phyloP scores from a whole-genome alignment of 345 rosid genomes.

The Brassica juncea region DNA sequence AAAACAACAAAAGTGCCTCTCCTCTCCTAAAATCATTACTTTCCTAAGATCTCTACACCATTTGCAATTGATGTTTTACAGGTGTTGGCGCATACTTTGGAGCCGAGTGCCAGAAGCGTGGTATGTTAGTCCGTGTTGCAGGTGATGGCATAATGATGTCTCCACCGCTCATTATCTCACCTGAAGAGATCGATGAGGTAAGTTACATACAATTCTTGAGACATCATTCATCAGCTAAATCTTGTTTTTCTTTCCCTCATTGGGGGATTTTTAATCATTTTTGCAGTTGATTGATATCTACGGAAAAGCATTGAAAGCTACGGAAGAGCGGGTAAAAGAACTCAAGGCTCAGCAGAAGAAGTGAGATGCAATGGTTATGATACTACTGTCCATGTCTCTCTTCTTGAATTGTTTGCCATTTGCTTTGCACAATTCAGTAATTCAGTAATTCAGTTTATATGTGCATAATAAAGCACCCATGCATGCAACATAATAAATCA shows the following conservation, averaged over 20 bases:
- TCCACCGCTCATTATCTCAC: constrained; percentile 72
- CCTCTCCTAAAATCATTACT: neutral
- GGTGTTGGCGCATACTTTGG: constrained; percentile 90
- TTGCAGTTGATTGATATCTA: constrained; percentile 66
- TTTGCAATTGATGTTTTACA: constrained; percentile 22
- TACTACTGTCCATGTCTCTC: neutral
- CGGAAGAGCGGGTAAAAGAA: constrained; percentile 82
- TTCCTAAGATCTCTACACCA: neutral
- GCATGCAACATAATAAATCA: neutral
- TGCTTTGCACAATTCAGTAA: neutral
- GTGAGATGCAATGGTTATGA: neutral
- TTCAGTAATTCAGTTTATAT: neutral
- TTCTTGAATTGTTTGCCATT: constrained; percentile 1
- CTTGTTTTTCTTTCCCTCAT: neutral
- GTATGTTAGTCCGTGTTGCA: constrained; percentile 84
- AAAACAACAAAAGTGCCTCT: neutral
- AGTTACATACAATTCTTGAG: neutral
- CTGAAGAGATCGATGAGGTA: constrained; percentile 83
- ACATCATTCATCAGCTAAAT: constrained; percentile 8
- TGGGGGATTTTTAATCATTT: neutral
- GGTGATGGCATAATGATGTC: constrained; percentile 95
- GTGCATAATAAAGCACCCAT: neutral
- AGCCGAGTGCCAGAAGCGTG: constrained; percentile 75
- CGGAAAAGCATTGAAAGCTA: constrained; percentile 74
- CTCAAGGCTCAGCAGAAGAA: constrained; percentile 68